Evolutionary conservation across 495 filamentous ascomycete species (phyloP).

Genomic region (Apiosordaria backusii): DNA sequence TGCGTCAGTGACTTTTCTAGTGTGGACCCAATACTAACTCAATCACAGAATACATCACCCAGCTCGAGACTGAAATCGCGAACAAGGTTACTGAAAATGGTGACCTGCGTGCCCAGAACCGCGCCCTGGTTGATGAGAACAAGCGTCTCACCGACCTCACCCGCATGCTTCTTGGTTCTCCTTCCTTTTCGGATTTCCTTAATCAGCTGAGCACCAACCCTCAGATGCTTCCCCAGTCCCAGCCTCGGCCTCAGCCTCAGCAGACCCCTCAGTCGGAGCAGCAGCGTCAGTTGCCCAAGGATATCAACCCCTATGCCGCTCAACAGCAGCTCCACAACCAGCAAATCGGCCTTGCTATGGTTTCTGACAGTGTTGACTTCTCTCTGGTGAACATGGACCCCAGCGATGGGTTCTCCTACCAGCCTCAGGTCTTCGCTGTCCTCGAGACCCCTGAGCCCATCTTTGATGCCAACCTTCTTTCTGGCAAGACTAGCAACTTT

Average conservation of each 20-base stretch:
- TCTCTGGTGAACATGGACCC: slow-evolving; percentile 53
- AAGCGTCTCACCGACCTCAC: slow-evolving; percentile 71
- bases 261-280: slow-evolving; percentile 41
- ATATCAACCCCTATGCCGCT: slow-evolving; percentile 57
- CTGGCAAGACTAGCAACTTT: slow-evolving; percentile 60
- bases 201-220: slow-evolving; percentile 57
- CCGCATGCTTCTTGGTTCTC: slow-evolving; percentile 77
- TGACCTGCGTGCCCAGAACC: slow-evolving; percentile 69
- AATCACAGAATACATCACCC: slow-evolving; percentile 79
- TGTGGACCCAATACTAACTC: slow-evolving; percentile 46
- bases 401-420: slow-evolving; percentile 57
- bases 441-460: slow-evolving; percentile 66
- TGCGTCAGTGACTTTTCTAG: background rate
- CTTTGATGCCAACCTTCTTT: slow-evolving; percentile 58
- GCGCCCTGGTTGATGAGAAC: slow-evolving; percentile 73
- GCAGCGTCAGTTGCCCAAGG: slow-evolving; percentile 54
- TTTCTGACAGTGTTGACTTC: slow-evolving; percentile 71
- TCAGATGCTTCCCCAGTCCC: slow-evolving; percentile 20
- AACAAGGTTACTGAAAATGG: slow-evolving; percentile 65
- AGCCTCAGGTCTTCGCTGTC: slow-evolving; percentile 77
- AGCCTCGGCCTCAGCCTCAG: slow-evolving; percentile 32
- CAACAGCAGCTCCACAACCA: slow-evolving; percentile 54
- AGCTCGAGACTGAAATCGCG: slow-evolving; percentile 84
- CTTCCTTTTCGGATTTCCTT: slow-evolving; percentile 80
- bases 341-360: slow-evolving; percentile 67